Base-by-base conservation (phyloP, 306 rosid genomes). In the Cucurbita argyrosperma region DNA sequence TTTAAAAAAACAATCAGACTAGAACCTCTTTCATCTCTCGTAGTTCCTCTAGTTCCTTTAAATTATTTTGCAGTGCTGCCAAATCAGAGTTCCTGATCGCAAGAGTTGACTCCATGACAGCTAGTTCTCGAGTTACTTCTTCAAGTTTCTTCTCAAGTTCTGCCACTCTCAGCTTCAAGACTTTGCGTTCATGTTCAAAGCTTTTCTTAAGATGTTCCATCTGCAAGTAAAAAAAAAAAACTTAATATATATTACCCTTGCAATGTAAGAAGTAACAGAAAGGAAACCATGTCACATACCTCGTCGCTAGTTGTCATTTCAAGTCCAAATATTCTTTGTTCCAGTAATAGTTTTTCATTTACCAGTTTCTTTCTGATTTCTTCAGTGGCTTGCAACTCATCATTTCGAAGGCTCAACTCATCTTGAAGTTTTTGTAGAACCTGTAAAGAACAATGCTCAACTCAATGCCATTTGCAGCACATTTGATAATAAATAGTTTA, bases 11-110 rank as follows among this genome's bases (percentile, higher is more conserved):
- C 42, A 4, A 67, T 11, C 15, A 56, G 38, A 71, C 69, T 26
- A 82, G 68, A 74, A 78, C 99, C 96, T 94, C 99, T 89, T 89
- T 94, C 97, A 91, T 88, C 85, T 94, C 99, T 84, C 97, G 86
- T 80, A 94, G 80, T 68, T 94, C 99, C 61, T 91, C 97, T 73
- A 94, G 80, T 82, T 94, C 99, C 85, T 79, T 86, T 39, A 89
- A 79, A 71, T 83, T 88, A 82, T 78, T 88, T 82, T 82, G 89
- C 78, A 88, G 69, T 26, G 76, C 59, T 69, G 79, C 83, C 83
- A 94, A 77, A 80, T 89, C 99, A 62, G 88, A 79, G 81, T 86
- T 89, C 82, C 78, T 89, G 50, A 19, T 80, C 8, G 87, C 79
- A 62, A 89, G 88, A 64, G 89, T 78, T 59, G 96, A 85, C 84